These are phyloP conservation scores for Apiospora saccharicola DNA, from an alignment of 2,329 filamentous ascomycete species.

Conservation along the genomic window DNA sequence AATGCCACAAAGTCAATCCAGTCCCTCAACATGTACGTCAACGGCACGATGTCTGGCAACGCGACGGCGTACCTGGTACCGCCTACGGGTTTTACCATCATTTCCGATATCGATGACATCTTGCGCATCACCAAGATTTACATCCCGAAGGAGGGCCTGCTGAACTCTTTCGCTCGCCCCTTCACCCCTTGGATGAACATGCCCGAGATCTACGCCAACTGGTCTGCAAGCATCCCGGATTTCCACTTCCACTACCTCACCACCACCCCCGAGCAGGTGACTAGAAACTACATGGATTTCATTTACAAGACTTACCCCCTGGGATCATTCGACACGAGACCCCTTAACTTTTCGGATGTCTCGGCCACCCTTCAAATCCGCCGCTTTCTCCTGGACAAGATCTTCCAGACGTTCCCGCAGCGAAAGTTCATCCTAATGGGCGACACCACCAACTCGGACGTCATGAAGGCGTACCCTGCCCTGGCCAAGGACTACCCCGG, in stretches of 20 bases:
- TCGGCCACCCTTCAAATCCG: slow-evolving; percentile 76
- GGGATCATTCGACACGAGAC: slow-evolving; percentile 79
- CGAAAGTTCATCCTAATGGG: slow-evolving; percentile 79
- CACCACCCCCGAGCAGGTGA: slow-evolving; percentile 80
- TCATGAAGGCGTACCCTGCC: slow-evolving; percentile 71
- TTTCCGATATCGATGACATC: slow-evolving; percentile 84
- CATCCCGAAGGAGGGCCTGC: slow-evolving; percentile 73
- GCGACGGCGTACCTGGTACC: slow-evolving; percentile 81
- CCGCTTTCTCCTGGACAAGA: slow-evolving; percentile 71
- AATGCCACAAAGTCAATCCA: slow-evolving; percentile 72
- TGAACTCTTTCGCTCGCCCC: slow-evolving; percentile 78
- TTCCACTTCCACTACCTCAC: slow-evolving; percentile 85
- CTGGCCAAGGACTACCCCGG: slow-evolving; percentile 71
- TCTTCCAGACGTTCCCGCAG: slow-evolving; percentile 78
- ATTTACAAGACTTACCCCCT: slow-evolving; percentile 81
- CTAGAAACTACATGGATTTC: slow-evolving; percentile 80
- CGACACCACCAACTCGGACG: slow-evolving; percentile 78
- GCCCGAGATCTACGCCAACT: slow-evolving; percentile 80
- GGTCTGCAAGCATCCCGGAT: slow-evolving; percentile 70
- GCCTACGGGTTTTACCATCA: slow-evolving; percentile 71
- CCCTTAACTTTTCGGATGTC: slow-evolving; percentile 81
- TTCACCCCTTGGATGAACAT: slow-evolving; percentile 81
- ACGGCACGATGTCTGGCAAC: slow-evolving; percentile 72
- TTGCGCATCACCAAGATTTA: slow-evolving; percentile 84
- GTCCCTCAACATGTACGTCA: slow-evolving; percentile 71